Evolutionary conservation across 2,329 filamentous ascomycete genomes (phyloP), one percentile per base, ranked within the genome.

Genomic region (Hortaea sp.): DNA sequence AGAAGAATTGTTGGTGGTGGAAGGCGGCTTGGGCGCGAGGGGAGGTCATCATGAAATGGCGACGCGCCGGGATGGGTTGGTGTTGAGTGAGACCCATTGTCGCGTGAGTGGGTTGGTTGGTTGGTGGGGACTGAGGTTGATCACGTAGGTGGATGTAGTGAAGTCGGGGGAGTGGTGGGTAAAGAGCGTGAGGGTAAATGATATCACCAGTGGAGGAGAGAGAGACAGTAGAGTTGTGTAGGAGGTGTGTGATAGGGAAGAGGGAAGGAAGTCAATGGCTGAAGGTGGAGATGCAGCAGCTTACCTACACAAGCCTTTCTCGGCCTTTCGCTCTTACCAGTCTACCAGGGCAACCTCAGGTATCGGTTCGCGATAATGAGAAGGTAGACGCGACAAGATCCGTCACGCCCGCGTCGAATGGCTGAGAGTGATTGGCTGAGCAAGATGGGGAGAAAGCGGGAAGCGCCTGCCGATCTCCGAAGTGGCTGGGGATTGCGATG

Each of bases 1-100:
- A 51, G 49, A 49, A 51, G 47, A 51, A 51, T 6, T 46, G 20
- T 28, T 51, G 49, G 34, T 41, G 30, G 27, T 49, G 41, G 37
- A 46, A 46, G 12, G 47, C 47, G 20, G 42, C 34, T 34, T 47
- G 43, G 5, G 49, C 49, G n/a, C 49, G 43, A 6, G 49, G 31
- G n/a, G 46, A 49, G 47, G 44, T 47, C 43, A 46, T 46, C 37
- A 49, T 46, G 37, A 51, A 51, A 41, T 42, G 39, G 12, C 39
- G 43, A 6, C 49, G 41, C 10, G 39, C 37, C 10, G 9, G 28
- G 20, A 30, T 29, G 30, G 13, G 38, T 45, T 43, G 39, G 46
- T 47, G 35, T 27, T 44, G 32, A 7, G 42, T 30, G 42, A 48
- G 37, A 39, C 41, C 46, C 41, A 48, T 48, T 39, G 37, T 27